Evolutionary conservation across 148 eudicot genomes (phyloP).

Genomic region (Amaranthus palmeri): DNA sequence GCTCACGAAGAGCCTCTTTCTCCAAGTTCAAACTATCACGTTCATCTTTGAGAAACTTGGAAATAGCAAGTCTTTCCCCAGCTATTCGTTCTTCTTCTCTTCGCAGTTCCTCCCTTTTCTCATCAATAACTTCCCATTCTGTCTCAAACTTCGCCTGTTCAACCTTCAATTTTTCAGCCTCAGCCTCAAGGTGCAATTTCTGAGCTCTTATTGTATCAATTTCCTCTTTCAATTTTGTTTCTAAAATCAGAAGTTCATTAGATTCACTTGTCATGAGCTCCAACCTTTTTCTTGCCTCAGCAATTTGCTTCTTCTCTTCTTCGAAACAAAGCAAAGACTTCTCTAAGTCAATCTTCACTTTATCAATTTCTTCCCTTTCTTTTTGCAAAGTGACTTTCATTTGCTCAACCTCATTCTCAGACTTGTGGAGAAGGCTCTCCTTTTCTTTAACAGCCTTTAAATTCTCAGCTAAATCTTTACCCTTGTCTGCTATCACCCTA

Average conservation of each 20-base stretch:
- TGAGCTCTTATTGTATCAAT: slow-evolving; percentile 74
- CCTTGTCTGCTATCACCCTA: slow-evolving; percentile 52
- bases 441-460: slow-evolving; percentile 42
- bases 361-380: slow-evolving; percentile 51
- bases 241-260: slow-evolving; percentile 56
- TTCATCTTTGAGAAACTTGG: slow-evolving; percentile 65
- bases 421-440: slow-evolving; percentile 42
- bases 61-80: slow-evolving; percentile 52
- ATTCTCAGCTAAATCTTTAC: slow-evolving; percentile 56
- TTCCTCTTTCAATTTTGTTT: slow-evolving; percentile 79
- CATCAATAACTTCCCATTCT: slow-evolving; percentile 89
- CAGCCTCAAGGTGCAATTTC: slow-evolving; percentile 65
- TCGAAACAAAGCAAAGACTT: slow-evolving; percentile 48
- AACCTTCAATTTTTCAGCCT: slow-evolving; percentile 67
- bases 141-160: slow-evolving; percentile 82
- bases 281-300: slow-evolving; percentile 50
- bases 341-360: slow-evolving; percentile 39
- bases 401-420: slow-evolving; percentile 47
- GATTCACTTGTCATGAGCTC: slow-evolving; percentile 74
- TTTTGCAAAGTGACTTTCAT: slow-evolving; percentile 38
- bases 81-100: slow-evolving; percentile 69
- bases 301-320: slow-evolving; percentile 46
- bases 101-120: slow-evolving; percentile 65
- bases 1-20: slow-evolving; percentile 63
- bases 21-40: slow-evolving; percentile 71